A percentile compares a stretch with the other conserved stretches of the same genome.
These are phyloP conservation scores for Gentiana straminea DNA, from an alignment of 257 asterid genomes.

Conservation along the genomic window DNA sequence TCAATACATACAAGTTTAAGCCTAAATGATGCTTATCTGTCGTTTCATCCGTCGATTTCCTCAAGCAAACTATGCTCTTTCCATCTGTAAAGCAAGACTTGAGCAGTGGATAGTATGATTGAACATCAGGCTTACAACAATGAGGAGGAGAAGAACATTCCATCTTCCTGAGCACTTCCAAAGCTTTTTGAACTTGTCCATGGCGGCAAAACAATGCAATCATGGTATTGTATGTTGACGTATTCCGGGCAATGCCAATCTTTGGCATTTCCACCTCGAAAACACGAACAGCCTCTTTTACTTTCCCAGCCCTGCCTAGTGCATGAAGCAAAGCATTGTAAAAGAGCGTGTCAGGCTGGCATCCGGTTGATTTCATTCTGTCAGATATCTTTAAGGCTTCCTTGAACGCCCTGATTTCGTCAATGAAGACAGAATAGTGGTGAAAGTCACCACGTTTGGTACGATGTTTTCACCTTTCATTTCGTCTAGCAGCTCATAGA, in stretches of 20 bases:
- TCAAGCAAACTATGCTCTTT: slow-evolving; percentile 22
- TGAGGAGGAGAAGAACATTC: slow-evolving; percentile 31
- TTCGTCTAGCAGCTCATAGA: slow-evolving; percentile 62
- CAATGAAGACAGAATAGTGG: slow-evolving; percentile 60
- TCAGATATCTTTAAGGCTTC: slow-evolving; percentile 51
- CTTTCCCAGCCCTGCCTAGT: slow-evolving; percentile 42
- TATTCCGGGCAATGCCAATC: slow-evolving; percentile 39
- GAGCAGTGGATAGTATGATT: slow-evolving; percentile 57
- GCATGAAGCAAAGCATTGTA: slow-evolving; percentile 68
- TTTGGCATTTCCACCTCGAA: slow-evolving; percentile 47
- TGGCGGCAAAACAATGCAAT: slow-evolving; percentile 72
- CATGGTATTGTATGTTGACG: slow-evolving; percentile 73
- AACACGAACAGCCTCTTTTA: slow-evolving; percentile 39
- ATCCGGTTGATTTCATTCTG: slow-evolving; percentile 47
- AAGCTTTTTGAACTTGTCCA: slow-evolving; percentile 37
- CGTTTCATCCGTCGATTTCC: slow-evolving; percentile 37
- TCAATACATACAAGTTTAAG: slow-evolving; percentile 41
- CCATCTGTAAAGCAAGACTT: slow-evolving; percentile 38
- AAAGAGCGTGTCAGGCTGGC: slow-evolving; percentile 58
- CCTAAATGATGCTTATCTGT: slow-evolving; percentile 56
- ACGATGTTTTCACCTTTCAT: slow-evolving; percentile 53
- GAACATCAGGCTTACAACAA: slow-evolving; percentile 65
- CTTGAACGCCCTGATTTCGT: slow-evolving; percentile 40
- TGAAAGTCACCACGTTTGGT: slow-evolving; percentile 65
- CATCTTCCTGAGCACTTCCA: slow-evolving; percentile 34